A percentile compares a stretch with the other conserved stretches of the same genome.
phyloP scores from a whole-genome alignment of 106 monocot genomes.

The Alisma plantagoaquatica region DNA sequence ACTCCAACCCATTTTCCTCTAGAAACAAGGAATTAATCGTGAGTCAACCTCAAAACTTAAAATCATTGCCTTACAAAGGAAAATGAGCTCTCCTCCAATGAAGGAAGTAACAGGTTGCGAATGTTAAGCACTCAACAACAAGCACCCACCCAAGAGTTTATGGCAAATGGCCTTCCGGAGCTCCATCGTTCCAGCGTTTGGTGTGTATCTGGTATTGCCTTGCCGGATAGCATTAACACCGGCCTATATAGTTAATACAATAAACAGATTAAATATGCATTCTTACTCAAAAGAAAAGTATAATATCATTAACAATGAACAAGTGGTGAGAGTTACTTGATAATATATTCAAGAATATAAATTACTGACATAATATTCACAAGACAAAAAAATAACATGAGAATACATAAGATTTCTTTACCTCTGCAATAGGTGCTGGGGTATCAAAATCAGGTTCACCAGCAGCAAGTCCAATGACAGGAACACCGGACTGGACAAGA shows the following conservation, averaged over 20 bases:
- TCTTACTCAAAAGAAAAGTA: not conserved
- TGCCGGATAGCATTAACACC: conserved; percentile 80
- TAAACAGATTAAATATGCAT: not conserved
- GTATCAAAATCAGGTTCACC: conserved; percentile 95
- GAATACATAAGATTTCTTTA: conserved; percentile 1
- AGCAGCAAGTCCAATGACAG: conserved; percentile 79
- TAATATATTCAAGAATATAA: too few species aligned
- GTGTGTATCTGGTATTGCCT: conserved; percentile 82
- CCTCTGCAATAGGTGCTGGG: conserved; percentile 57
- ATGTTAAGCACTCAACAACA: not conserved
- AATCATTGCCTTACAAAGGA: not conserved
- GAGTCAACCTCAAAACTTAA: not conserved
- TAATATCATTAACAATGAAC: not conserved
- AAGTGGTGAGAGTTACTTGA: not conserved
- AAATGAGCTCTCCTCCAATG: not conserved
- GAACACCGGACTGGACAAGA: conserved; percentile 79
- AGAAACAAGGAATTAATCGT: not conserved
- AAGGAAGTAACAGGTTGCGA: not conserved
- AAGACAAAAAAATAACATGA: not conserved
- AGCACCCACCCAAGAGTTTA: conserved; percentile 55
- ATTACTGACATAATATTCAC: too few species aligned
- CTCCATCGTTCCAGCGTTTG: conserved; percentile 86
- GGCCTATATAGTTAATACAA: conserved; percentile 34
- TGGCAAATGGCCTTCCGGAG: conserved; percentile 77
- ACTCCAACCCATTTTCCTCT: conserved; percentile 91